Base-by-base conservation (phyloP, 192 early-diverging fungal species). In the Gamsiella multidivaricata region DNA sequence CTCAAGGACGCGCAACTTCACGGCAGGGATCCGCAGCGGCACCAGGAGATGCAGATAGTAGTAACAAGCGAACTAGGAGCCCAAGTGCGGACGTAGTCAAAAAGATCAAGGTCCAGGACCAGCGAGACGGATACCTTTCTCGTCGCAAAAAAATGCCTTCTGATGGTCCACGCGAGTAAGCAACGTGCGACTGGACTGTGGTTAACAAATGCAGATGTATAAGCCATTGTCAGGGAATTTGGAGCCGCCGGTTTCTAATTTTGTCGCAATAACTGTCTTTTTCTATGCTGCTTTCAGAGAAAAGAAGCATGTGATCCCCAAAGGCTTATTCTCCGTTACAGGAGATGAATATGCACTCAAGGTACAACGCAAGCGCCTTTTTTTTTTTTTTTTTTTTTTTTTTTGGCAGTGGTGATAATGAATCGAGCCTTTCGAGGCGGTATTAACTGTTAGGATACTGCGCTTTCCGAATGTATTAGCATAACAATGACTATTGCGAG, bases 401-500 rank as follows among this genome's bases (percentile, higher is more conserved):
- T 9, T 29, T 39, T n/a, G 54, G n/a, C 3, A 56, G 11, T 32
- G 11, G 1, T 31, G n/a, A n/a, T n/a, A n/a, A n/a, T n/a, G n/a
- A n/a, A n/a, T n/a, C n/a, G n/a, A n/a, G n/a, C n/a, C n/a, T n/a
- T n/a, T n/a, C n/a, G n/a, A n/a, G n/a, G n/a, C n/a, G n/a, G n/a
- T n/a, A n/a, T 50, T 1, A 17, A 22, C 1, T 50, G 6, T 22
- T 50, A n/a, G 23, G 15, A 50, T 20, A 50, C 15, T 10, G 39
- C 39, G 39, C 14, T 41, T 7, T 41, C 39, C 39, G 7, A 41
- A 39, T 39, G 12, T 10, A n/a, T 18, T 65, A 54, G 53, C 28
- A 58, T 49, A 83, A 78, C 51, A 71, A 75, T 32, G 80, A 83
- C 60, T 61, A 69, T 36, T 83, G 82, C 55, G 82, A 80, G 51